Conservation (phyloP, 805 yeast species). For the Zygosaccharomyces bailii region DNA sequence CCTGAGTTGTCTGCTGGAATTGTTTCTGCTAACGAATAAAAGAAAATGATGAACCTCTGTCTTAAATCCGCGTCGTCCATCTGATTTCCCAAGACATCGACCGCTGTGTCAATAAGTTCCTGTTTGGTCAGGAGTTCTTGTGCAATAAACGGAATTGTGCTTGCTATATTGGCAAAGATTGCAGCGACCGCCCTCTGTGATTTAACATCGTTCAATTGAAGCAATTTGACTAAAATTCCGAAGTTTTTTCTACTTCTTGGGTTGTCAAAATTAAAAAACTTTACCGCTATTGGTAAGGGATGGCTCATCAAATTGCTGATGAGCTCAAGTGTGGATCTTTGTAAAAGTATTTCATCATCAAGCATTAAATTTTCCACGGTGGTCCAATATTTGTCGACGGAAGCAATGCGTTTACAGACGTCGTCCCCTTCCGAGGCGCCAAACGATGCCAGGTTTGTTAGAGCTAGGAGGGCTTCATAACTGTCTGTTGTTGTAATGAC, state of each 20-base stretch:
- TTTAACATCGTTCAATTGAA: constrained; percentile 38
- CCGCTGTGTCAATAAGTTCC: constrained; percentile 27
- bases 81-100: constrained; percentile 29
- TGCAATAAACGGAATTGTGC: constrained; percentile 37
- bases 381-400: constrained; percentile 43
- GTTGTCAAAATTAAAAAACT: constrained; percentile 54
- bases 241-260: constrained; percentile 40
- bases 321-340: constrained; percentile 60
- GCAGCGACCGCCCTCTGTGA: constrained; percentile 44
- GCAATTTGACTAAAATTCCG: constrained; percentile 40
- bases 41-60: constrained; percentile 35
- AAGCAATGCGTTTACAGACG: constrained; percentile 29
- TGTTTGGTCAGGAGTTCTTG: constrained; percentile 29
- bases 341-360: constrained; percentile 47
- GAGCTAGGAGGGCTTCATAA: constrained; percentile 57
- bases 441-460: constrained; percentile 62
- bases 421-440: constrained; percentile 41
- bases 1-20: constrained; percentile 16
- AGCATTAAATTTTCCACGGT: constrained; percentile 44
- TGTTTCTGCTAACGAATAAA: constrained; percentile 30
- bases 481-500: constrained; percentile 35
- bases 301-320: constrained; percentile 54
- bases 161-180: constrained; percentile 36
- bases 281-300: constrained; percentile 41
- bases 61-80: constrained; percentile 30